These are phyloP conservation scores for Celoporthe dispersa DNA, from an alignment of 2,329 filamentous ascomycete species.

Conservation along the genomic window DNA sequence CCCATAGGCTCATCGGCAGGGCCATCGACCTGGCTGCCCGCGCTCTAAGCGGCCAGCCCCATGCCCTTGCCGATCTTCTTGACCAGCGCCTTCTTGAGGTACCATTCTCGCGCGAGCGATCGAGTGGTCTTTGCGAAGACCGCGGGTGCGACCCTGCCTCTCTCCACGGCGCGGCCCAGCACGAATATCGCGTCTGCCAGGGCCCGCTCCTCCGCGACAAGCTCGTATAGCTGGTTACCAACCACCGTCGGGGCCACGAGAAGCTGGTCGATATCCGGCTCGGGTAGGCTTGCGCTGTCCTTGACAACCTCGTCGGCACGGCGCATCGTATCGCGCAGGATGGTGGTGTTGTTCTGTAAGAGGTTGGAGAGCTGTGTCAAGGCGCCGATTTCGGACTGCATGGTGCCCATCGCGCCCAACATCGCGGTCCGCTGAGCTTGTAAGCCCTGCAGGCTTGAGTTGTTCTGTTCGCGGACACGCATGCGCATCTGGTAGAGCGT, in stretches of 20 bases:
- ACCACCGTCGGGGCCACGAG: constrained; percentile 94
- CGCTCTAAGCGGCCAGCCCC: constrained; percentile 54
- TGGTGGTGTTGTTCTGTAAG: constrained; percentile 75
- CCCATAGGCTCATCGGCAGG: not conserved
- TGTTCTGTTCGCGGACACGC: constrained; percentile 71
- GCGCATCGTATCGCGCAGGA: constrained; percentile 76
- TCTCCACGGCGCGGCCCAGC: constrained; percentile 74
- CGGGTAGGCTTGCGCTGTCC: constrained; percentile 68
- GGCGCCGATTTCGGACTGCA: constrained; percentile 75
- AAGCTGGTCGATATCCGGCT: constrained; percentile 84
- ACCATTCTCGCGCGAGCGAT: constrained; percentile 77
- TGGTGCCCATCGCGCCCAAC: constrained; percentile 65
- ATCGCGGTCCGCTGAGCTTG: constrained; percentile 81
- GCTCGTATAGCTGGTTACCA: constrained; percentile 86
- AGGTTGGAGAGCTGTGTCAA: constrained; percentile 73
- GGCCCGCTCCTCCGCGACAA: constrained; percentile 87
- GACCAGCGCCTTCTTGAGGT: constrained; percentile 79
- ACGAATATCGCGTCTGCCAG: constrained; percentile 87
- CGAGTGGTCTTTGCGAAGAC: constrained; percentile 80
- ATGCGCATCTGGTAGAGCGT: constrained; percentile 72
- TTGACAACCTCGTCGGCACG: constrained; percentile 80
- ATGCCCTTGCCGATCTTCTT: constrained; percentile 78
- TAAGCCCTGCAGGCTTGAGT: constrained; percentile 74
- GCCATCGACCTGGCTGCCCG: constrained; percentile 12
- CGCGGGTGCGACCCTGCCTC: constrained; percentile 70